Evolutionary conservation across 768 basidiomycete species (phyloP), one percentile per base, ranked within the genome.

Genomic region (Leccinum incarnatum): DNA sequence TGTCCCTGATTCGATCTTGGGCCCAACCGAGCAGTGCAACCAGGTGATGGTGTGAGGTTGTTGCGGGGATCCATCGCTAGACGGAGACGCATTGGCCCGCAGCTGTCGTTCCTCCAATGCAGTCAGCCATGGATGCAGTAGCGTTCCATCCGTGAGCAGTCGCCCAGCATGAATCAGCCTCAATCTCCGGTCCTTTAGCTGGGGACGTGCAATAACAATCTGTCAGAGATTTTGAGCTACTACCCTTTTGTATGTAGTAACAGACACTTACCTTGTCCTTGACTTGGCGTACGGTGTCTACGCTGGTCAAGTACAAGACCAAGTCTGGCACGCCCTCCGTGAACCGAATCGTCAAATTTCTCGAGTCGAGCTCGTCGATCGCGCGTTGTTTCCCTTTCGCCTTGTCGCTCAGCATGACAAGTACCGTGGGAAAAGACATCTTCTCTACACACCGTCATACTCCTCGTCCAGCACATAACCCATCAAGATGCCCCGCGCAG

Each of bases 21-120:
- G 86, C 4, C 96, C 95, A 9, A 99, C 87, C 1, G 93, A 95
- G 72, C 96, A 99, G 67, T 98, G 95, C 55, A 99, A 68, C 91
- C 91, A 97, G 14, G 78, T 78, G 30, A 72, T 72, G 37, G 71
- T 58, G 0, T 66, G 60, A 15, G 67, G 58, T 17, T 64, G 65
- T 4, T 59, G 37, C 5, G 65, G 65, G 14, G 68, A 25, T 4
- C 12, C 57, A 23, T 69, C 72, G 5, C 69, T 74, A 2, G 76
- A 67, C 19, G 68, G 60, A 4, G 76, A 67, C 14, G 71, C 61
- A 2, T 76, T 57, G 10, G 74, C 78, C 37, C 79, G 77, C 50
- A 78, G 80, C 65, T 87, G 84, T 36, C 82, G 79, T 56, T 85
- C 84, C 62, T 88, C 87, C 19, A 86, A 66, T 0, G 84, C 74